Evolutionary conservation across 208 protist species (phyloP).

Genomic region (Strigomonas culicis): DNA sequence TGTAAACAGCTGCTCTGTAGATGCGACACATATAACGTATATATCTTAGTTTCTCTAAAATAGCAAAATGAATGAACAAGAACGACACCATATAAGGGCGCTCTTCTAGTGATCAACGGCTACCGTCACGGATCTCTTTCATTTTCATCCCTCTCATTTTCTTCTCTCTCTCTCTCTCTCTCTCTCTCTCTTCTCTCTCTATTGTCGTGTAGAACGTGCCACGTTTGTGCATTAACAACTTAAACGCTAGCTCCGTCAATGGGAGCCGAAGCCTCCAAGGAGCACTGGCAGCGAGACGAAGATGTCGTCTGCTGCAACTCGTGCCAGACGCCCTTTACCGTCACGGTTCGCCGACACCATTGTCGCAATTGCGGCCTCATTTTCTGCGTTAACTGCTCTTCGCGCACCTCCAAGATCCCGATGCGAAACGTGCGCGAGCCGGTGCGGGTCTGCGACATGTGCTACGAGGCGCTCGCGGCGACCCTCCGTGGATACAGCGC

Average conservation of each 20-base stretch:
- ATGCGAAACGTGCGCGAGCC: conserved; percentile 38
- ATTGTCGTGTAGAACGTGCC: background rate
- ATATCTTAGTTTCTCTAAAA: too few species aligned
- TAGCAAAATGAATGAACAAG: too few species aligned
- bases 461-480: conserved; percentile 45
- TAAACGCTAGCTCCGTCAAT: conserved; percentile 18
- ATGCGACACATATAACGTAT: too few species aligned
- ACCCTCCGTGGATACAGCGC: background rate
- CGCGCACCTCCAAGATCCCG: conserved; percentile 41
- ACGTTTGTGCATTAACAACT: too few species aligned
- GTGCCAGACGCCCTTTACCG: conserved; percentile 66
- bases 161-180: conserved; percentile 1
- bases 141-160: conserved; percentile 7
- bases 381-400: conserved; percentile 87
- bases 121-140: conserved; percentile 4
- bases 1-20: too few species aligned
- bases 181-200: conserved; percentile 8
- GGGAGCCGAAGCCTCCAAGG: conserved; percentile 59
- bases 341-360: conserved; percentile 87
- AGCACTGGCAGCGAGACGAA: conserved; percentile 86
- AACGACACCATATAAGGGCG: background rate
- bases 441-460: conserved; percentile 72
- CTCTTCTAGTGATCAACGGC: background rate
- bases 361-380: conserved; percentile 93
- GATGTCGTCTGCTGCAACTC: conserved; percentile 72